Conservation (phyloP, 1,284 basidiomycete species). For the Ceratorhiza oryzae-sativae region DNA sequence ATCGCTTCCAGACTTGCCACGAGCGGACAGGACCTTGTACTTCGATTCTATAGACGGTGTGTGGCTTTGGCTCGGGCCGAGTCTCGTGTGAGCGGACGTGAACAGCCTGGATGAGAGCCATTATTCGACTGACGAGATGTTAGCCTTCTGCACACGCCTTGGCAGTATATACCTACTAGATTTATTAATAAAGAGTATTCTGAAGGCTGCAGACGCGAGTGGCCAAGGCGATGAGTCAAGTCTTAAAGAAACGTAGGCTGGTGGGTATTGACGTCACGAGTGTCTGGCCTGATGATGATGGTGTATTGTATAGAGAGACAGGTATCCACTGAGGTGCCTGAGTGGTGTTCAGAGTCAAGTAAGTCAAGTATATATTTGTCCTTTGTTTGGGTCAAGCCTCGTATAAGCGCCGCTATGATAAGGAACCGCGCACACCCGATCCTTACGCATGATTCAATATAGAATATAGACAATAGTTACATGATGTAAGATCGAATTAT, state of each 20-base stretch:
- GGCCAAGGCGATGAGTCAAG: neutral
- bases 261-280: neutral
- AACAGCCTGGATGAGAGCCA: slow-evolving; percentile 78
- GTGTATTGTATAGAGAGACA: neutral
- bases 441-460: no score
- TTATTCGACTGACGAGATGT: slow-evolving; percentile 45
- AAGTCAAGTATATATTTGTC: slow-evolving; percentile 29
- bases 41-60: slow-evolving; percentile 80
- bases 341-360: no score
- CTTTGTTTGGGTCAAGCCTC: neutral
- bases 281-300: neutral
- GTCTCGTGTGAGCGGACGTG: slow-evolving; percentile 65
- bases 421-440: no score
- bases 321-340: neutral
- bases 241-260: neutral
- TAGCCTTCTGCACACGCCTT: neutral
- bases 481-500: no score
- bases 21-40: slow-evolving; percentile 83
- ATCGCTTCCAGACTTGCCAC: slow-evolving; percentile 92
- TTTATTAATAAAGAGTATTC: neutral
- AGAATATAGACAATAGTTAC: no score
- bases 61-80: slow-evolving; percentile 62
- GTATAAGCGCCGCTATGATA: slow-evolving; percentile 22
- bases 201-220: neutral
- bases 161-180: neutral